phyloP scores from a whole-genome alignment of 345 rosid species.

The Euphorbia lathyris region DNA sequence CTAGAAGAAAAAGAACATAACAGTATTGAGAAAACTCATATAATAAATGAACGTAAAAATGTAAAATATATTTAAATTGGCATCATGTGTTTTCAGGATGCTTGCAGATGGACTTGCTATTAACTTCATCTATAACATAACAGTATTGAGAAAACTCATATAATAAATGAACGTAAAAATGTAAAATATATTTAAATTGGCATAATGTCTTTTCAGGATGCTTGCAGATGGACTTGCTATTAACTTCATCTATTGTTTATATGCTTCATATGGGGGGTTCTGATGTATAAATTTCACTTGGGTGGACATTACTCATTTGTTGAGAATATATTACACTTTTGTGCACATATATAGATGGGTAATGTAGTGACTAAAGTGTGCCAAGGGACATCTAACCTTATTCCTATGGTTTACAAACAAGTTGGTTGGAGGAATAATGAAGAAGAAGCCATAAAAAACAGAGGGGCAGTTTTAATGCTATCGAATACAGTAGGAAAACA shows the following conservation, averaged over 20 bases:
- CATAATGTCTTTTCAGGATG: neutral
- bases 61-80: neutral
- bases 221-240: neutral
- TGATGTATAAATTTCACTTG: neutral
- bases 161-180: neutral
- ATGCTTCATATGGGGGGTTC: neutral
- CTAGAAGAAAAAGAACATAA: neutral
- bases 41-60: neutral
- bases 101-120: neutral
- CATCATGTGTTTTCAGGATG: neutral
- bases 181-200: neutral
- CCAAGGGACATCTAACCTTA: neutral
- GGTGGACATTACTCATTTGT: neutral
- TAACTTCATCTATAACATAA: slow-evolving; percentile 2
- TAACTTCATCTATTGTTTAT: neutral
- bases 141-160: neutral
- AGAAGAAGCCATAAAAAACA: neutral
- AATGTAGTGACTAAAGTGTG: neutral
- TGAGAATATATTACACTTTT: neutral
- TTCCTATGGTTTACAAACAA: neutral
- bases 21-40: neutral
- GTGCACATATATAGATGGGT: neutral
- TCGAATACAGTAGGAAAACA: neutral
- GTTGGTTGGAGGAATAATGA: neutral
- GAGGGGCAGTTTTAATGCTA: neutral